A percentile compares a stretch with the other conserved stretches of the same genome.
Conservation (phyloP, 768 basidiomycete genomes). For the Collybia sordida region DNA sequence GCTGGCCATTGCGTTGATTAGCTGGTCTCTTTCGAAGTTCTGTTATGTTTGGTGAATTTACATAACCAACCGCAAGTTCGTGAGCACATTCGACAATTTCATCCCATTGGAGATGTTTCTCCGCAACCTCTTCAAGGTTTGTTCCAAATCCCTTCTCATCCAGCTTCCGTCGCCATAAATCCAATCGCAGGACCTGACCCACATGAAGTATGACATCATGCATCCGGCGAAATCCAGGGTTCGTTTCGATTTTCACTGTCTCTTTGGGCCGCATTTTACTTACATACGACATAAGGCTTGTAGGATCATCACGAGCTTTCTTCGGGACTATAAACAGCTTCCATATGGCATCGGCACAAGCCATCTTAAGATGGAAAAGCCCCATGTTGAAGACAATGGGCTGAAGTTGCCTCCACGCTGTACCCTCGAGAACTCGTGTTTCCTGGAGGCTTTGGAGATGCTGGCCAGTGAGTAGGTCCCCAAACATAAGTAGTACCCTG, state of each 20-base stretch:
- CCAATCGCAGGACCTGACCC: conserved; percentile 20
- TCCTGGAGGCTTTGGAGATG: conserved; percentile 18
- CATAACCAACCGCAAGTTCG: conserved; percentile 17
- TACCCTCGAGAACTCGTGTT: conserved; percentile 22
- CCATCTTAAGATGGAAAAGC: conserved; percentile 29
- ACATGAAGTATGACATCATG: conserved; percentile 31
- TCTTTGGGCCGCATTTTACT: conserved; percentile 23
- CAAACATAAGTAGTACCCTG: conserved; percentile 18
- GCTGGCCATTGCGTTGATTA: conserved; percentile 24
- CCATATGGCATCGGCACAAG: conserved; percentile 23
- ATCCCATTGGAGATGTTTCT: conserved; percentile 22
- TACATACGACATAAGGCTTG: conserved; percentile 19
- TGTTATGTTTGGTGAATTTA: conserved; percentile 8
- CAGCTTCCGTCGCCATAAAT: conserved; percentile 27
- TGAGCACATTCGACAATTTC: conserved; percentile 21
- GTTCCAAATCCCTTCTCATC: background rate
- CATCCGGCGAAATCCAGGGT: conserved; percentile 32
- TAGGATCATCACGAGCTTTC: conserved; percentile 12
- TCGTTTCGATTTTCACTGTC: conserved; percentile 24
- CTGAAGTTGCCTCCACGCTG: conserved; percentile 26
- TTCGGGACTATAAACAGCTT: conserved; percentile 18
- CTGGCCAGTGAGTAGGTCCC: conserved; percentile 25
- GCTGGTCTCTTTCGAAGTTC: background rate
- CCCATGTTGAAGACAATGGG: conserved; percentile 29
- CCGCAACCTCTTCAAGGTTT: conserved; percentile 24